Conservation (phyloP, 208 protist genomes). For the Wallacemonas sp. region DNA sequence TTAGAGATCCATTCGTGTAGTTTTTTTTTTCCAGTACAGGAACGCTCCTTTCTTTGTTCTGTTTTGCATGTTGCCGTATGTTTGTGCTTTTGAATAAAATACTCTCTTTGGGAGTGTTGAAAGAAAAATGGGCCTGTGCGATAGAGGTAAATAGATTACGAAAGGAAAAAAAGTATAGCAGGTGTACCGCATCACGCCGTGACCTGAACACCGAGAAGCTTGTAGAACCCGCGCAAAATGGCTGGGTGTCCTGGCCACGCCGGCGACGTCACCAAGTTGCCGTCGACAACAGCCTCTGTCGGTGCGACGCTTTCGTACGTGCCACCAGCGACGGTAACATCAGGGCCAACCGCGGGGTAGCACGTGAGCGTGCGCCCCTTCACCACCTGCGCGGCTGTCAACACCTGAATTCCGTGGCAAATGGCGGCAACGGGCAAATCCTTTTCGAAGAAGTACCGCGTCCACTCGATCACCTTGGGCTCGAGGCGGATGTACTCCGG, state of each 20-base stretch:
- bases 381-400: constrained; percentile 31
- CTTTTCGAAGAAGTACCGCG: constrained; percentile 39
- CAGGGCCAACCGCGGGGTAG: constrained; percentile 37
- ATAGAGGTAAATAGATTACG: no score
- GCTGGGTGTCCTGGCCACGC: constrained; percentile 36
- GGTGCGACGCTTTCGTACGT: constrained; percentile 33
- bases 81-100: no score
- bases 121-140: no score
- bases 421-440: constrained; percentile 37
- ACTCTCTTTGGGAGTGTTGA: no score
- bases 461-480: constrained; percentile 28
- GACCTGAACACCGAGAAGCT: constrained; percentile 33
- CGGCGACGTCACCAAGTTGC: constrained; percentile 33
- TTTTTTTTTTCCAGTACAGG: no score
- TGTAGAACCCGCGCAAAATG: constrained; percentile 26
- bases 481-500: constrained; percentile 40
- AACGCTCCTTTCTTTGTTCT: no score
- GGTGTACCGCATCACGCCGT: constrained; percentile 9
- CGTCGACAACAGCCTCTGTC: constrained; percentile 40
- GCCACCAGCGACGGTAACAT: constrained; percentile 27
- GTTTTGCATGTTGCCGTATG: no score
- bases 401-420: constrained; percentile 38
- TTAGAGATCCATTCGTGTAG: no score
- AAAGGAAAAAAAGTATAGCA: constrained; percentile 4
- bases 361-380: constrained; percentile 31